Evolutionary conservation across 768 basidiomycete genomes (phyloP), one percentile per base, ranked within the genome.

Genomic region (Macrolepiota fuliginosa): DNA sequence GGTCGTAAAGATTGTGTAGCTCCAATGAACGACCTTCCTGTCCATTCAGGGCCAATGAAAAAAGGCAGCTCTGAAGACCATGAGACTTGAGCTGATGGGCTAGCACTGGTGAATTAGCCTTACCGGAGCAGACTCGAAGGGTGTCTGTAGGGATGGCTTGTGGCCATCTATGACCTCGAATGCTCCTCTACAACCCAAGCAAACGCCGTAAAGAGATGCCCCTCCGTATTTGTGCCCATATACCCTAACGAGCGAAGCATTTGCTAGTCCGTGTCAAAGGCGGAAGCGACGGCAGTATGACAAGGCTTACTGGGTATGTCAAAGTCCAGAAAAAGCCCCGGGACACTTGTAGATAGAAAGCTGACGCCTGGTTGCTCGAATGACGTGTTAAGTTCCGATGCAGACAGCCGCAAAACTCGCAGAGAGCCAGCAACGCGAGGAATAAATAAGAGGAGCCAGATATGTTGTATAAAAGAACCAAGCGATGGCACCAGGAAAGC

Each of bases 341-440:
- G 58, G 22, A 39, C 39, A 24, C 13, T 40, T 10, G 50, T 52
- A 32, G 50, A 51, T 1, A 59, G 36, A 40, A 59, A 40, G 25
- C 10, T 2, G 22, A n/a, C 3, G 24, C 9, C 19, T n/a, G 58
- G 27, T 27, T 29, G 22, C 9, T 17, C 37, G 15, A 35, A 27
- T 11, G 24, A 25, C 39, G 46, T 13, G 12, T 49, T 32, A 4
- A 59, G 5, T 37, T 59, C 58, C 22, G 58, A 53, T 39, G 58
- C 50, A 29, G 13, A 51, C 3, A 32, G 17, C 13, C 51, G 50
- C 4, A 29, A 42, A 42, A 19, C 27, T 52, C 50, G 58, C 58
- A n/a, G 4, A 29, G 58, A 59, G 37, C 58, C 58, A 52, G 58
- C 49, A 52, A 53, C 39, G 50, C 50, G 50, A 40, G 50, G 58